Base-by-base conservation (phyloP, 768 basidiomycete species). In the Serpula lacrymans region DNA sequence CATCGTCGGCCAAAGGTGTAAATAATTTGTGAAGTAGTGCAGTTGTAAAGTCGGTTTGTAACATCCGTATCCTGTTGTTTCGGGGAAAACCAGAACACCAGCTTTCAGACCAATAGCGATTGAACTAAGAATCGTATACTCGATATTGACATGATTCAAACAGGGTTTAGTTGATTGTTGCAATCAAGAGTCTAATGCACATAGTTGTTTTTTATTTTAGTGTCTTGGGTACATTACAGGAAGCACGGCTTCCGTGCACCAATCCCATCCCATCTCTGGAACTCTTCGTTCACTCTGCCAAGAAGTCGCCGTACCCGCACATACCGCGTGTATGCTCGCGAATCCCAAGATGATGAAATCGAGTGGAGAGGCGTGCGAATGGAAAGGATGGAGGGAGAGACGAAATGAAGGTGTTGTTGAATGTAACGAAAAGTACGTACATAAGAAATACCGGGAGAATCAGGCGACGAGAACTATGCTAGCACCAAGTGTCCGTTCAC, bases 1-100 rank as follows among this genome's bases (percentile, higher is more conserved):
- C 5, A 91, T 92, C 47, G 84, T 92, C 8, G 80, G 81, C 7
- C 88, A 91, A 52, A 74, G 89, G 54, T 92, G 89, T 73, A 92
- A 91, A 69, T 92, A 66, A 26, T 20, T 11, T 39, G 18, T 41
- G 28, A 38, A n/a, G n/a, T n/a, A n/a, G n/a, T n/a, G n/a, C n/a
- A n/a, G n/a, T n/a, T n/a, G n/a, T n/a, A n/a, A n/a, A n/a, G n/a
- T n/a, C n/a, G n/a, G n/a, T n/a, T n/a, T n/a, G n/a, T n/a, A n/a
- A n/a, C n/a, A n/a, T n/a, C n/a, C n/a, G n/a, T n/a, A n/a, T n/a
- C n/a, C n/a, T n/a, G n/a, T n/a, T n/a, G n/a, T n/a, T n/a, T n/a
- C n/a, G n/a, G n/a, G n/a, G n/a, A n/a, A n/a, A n/a, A n/a, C n/a
- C n/a, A n/a, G n/a, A n/a, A n/a, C n/a, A n/a, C n/a, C n/a, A n/a